Evolutionary conservation across 352 stramenopile species (phyloP).

Genomic region (Pythium utonaiense): DNA sequence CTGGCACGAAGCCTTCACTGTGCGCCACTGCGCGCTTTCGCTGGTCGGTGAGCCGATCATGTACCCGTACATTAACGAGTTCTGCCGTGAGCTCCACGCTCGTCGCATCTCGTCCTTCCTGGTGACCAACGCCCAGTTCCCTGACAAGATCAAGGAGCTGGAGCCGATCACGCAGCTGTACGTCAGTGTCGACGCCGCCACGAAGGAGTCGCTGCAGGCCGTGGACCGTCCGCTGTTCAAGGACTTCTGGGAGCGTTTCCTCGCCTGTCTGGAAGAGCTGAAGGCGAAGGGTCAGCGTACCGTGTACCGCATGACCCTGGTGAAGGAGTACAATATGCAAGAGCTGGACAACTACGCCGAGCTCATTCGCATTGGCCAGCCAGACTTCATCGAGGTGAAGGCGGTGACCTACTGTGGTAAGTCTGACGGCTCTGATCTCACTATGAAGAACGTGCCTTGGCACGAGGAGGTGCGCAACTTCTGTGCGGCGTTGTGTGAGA

Average conservation of each 20-base stretch:
- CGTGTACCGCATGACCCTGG: slow-evolving; percentile 95
- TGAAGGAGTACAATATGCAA: slow-evolving; percentile 98
- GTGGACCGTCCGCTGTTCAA: slow-evolving; percentile 96
- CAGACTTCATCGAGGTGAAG: slow-evolving; percentile 96
- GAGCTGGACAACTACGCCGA: slow-evolving; percentile 94
- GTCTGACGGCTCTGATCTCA: slow-evolving; percentile 96
- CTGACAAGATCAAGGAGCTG: slow-evolving; percentile 93
- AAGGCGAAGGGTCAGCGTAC: slow-evolving; percentile 96
- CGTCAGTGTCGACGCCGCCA: slow-evolving; percentile 97
- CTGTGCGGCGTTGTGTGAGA: slow-evolving; percentile 72
- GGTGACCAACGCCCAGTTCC: slow-evolving; percentile 99
- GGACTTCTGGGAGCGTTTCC: slow-evolving; percentile 97
- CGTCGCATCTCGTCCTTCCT: slow-evolving; percentile 97
- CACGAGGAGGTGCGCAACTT: slow-evolving; percentile 96
- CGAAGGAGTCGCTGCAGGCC: slow-evolving; percentile 93
- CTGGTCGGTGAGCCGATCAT: slow-evolving; percentile 98
- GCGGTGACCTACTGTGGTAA: slow-evolving; percentile 98
- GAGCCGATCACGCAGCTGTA: slow-evolving; percentile 98
- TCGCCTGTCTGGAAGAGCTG: slow-evolving; percentile 88
- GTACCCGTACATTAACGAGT: slow-evolving; percentile 98
- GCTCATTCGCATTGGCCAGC: slow-evolving; percentile 88
- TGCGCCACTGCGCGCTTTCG: slow-evolving; percentile 96
- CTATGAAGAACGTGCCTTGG: slow-evolving; percentile 98
- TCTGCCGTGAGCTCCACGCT: slow-evolving; percentile 94
- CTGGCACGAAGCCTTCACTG: slow-evolving; percentile 94